Evolutionary conservation across 2,329 filamentous ascomycete genomes (phyloP), one percentile per base, ranked within the genome.

Genomic region (Lachnellula willkommii): DNA sequence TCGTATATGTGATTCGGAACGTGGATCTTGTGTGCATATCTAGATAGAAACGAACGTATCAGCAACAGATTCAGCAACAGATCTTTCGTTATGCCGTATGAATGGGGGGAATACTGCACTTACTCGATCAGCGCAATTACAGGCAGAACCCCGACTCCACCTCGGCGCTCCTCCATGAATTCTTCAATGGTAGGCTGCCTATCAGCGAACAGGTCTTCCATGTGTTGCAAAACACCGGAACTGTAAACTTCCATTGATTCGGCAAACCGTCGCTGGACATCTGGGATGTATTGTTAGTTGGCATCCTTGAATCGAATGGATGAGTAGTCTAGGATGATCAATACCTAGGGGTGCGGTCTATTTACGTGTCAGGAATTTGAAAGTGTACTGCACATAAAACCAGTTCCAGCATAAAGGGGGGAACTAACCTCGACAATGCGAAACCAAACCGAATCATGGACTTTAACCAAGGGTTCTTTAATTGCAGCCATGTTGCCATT

Each of bases 61-160:
- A 24, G 22, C 22, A 24, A 24, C 22, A 5, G 22, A 24, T 24
- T 24, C 22, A 24, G 22, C 22, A 24, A 24, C 4, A 32, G 1
- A 15, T 9, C 1, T 24, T 8, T 28, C 26, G 26, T 28, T 28
- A 28, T 28, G 8, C 8, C 7, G 26, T 28, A 28, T 7, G 26
- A 28, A 7, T 7, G 7, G 26, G 7, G 7, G 7, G 26, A 8
- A 28, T 6, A 8, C 7, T 39, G n/a, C 36, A 39, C 53, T 40
- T 22, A 57, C 51, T 56, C 51, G 11, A 59, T 50, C 35, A 59
- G 37, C 9, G 43, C 50, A 20, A 58, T 51, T 2, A 58, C 47
- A 7, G 56, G 56, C 17, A 42, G 42, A 1, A 59, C 54, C 12
- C 52, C 56, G 12, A 54, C 52, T 12, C 48, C 52, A 5, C 49